A percentile compares a stretch with the other conserved stretches of the same genome.
phyloP scores from a whole-genome alignment of 805 yeast species.

The Cyberlindnera mrakii region DNA sequence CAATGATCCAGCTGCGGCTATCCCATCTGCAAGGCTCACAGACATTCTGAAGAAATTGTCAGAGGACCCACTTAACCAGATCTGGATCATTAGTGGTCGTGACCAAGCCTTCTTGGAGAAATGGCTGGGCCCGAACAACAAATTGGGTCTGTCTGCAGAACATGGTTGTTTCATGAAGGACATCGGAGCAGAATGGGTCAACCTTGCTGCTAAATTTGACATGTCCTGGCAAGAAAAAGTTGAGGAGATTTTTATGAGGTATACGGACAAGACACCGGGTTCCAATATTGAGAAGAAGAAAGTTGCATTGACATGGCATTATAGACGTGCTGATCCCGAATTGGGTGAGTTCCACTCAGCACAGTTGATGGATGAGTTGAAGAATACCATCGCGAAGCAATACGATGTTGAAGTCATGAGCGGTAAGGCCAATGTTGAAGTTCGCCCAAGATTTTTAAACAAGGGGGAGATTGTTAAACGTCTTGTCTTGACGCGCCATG shows the following conservation, averaged over 20 bases:
- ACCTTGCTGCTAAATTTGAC: slow-evolving; percentile 74
- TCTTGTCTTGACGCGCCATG: slow-evolving; percentile 61
- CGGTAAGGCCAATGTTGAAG: slow-evolving; percentile 96
- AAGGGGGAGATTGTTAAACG: slow-evolving; percentile 94
- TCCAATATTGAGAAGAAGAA: slow-evolving; percentile 80
- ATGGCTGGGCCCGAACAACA: slow-evolving; percentile 68
- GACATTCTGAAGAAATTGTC: slow-evolving; percentile 53
- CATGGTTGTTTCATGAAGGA: slow-evolving; percentile 94
- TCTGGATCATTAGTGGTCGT: slow-evolving; percentile 95
- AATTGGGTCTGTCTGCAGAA: slow-evolving; percentile 86
- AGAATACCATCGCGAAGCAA: slow-evolving; percentile 48
- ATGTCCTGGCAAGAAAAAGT: slow-evolving; percentile 95
- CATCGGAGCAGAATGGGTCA: slow-evolving; percentile 71
- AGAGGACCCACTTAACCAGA: slow-evolving; percentile 72
- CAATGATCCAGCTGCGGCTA: slow-evolving; percentile 95
- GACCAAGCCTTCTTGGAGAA: slow-evolving; percentile 84
- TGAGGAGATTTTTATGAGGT: slow-evolving; percentile 61
- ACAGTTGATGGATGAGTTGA: slow-evolving; percentile 60
- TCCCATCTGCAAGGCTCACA: slow-evolving; percentile 74
- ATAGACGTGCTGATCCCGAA: slow-evolving; percentile 90
- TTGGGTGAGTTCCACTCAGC: slow-evolving; percentile 83
- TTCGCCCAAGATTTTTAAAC: slow-evolving; percentile 90
- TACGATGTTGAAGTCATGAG: slow-evolving; percentile 92
- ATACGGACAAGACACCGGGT: slow-evolving; percentile 88
- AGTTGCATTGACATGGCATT: slow-evolving; percentile 97